Conservation (phyloP, 352 stramenopile species). For the Phytophthora europaea region DNA sequence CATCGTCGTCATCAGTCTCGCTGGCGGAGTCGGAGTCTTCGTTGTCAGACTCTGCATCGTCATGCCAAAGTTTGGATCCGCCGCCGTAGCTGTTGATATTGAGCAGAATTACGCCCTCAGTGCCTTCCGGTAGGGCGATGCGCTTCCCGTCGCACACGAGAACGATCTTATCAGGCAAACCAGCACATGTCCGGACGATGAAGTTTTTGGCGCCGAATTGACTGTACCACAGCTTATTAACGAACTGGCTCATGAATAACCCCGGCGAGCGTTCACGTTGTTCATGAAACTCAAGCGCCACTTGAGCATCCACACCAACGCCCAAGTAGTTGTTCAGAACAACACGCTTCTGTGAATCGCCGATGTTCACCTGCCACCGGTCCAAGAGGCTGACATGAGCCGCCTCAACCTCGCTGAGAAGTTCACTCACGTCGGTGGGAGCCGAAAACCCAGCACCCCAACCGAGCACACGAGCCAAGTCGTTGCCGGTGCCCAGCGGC, state of each 20-base stretch:
- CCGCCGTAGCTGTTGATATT: slow-evolving; percentile 93
- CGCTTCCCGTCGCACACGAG: slow-evolving; percentile 84
- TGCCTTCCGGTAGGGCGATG: slow-evolving; percentile 76
- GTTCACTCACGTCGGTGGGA: slow-evolving; percentile 67
- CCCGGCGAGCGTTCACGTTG: slow-evolving; percentile 88
- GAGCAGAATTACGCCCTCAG: slow-evolving; percentile 87
- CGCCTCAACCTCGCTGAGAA: slow-evolving; percentile 73
- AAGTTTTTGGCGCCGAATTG: slow-evolving; percentile 91
- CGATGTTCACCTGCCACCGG: slow-evolving; percentile 78
- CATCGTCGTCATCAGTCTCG: slow-evolving; percentile 52
- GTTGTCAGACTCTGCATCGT: slow-evolving; percentile 72
- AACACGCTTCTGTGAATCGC: slow-evolving; percentile 65
- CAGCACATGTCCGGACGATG: slow-evolving; percentile 84
- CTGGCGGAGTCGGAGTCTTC: slow-evolving; percentile 60
- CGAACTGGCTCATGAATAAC: slow-evolving; percentile 91
- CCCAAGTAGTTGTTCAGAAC: slow-evolving; percentile 89
- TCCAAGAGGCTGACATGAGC: slow-evolving; percentile 83
- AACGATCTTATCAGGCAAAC: slow-evolving; percentile 78
- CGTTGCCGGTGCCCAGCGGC: slow-evolving; percentile 97
- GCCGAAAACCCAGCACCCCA: slow-evolving; percentile 95
- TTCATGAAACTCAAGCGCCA: slow-evolving; percentile 93
- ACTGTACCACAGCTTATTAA: slow-evolving; percentile 95
- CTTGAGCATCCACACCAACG: slow-evolving; percentile 92
- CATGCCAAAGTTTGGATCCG: slow-evolving; percentile 90
- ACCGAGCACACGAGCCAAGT: slow-evolving; percentile 92